phyloP scores from a whole-genome alignment of 139 green algal genomes.

The Diplosphaera chodatii region DNA sequence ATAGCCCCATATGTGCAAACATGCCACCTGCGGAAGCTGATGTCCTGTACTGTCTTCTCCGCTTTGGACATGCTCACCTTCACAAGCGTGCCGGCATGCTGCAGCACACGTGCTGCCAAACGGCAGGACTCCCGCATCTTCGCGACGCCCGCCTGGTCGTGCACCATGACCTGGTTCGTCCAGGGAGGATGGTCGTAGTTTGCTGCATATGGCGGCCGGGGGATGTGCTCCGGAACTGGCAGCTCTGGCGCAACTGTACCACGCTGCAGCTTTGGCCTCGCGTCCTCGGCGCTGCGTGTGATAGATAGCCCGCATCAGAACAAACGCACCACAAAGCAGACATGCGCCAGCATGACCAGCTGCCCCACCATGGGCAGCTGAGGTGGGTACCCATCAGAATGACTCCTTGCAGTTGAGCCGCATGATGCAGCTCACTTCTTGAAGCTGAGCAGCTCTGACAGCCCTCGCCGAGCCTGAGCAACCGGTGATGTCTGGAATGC shows the following conservation, averaged over 20 bases:
- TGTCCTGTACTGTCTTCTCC: no score
- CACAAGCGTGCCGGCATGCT: slow-evolving; percentile 66
- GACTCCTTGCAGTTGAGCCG: not conserved
- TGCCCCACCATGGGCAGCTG: not conserved
- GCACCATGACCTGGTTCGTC: slow-evolving; percentile 21
- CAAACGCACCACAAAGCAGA: not conserved
- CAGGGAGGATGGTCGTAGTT: not conserved
- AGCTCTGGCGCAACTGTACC: slow-evolving; percentile 39
- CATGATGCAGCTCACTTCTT: slow-evolving; percentile 11
- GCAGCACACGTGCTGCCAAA: slow-evolving; percentile 79
- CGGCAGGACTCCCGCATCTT: slow-evolving; percentile 80
- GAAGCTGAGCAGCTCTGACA: slow-evolving; percentile 26
- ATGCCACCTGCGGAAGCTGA: no score
- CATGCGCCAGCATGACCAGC: not conserved
- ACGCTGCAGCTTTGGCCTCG: slow-evolving; percentile 21
- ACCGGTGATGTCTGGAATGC: not conserved
- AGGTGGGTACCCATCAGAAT: not conserved
- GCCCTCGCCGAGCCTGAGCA: slow-evolving; percentile 18
- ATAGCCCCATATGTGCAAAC: no score
- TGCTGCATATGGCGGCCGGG: slow-evolving; percentile 64
- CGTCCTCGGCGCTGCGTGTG: slow-evolving; percentile 2
- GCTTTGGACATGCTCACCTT: slow-evolving; percentile 19
- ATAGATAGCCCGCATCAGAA: no score
- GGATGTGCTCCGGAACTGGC: slow-evolving; percentile 63
- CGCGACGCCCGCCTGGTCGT: slow-evolving; percentile 50